Evolutionary conservation across 164 flowering plant genomes (phyloP).

Genomic region (Nelumbo lutea): DNA sequence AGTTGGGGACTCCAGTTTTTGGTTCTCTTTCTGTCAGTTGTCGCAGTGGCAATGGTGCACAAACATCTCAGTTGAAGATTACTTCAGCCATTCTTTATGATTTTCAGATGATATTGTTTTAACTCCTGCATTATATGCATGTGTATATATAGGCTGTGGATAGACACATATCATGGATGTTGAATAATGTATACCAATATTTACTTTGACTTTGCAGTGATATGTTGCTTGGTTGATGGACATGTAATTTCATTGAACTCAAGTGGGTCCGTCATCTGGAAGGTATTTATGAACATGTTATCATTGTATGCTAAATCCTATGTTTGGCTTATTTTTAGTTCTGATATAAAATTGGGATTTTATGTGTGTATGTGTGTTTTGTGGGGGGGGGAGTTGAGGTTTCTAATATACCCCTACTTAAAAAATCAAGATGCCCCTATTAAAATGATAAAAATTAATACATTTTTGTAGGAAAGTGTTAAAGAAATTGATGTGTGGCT

Average conservation of each 20-base stretch:
- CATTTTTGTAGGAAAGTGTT: no score
- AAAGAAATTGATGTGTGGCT: no score
- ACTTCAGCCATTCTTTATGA: slow-evolving; percentile 1
- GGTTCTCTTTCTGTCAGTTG: slow-evolving; percentile 62
- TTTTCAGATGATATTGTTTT: neutral
- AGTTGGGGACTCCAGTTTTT: slow-evolving; percentile 74
- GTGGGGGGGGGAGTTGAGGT: no score
- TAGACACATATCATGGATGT: neutral
- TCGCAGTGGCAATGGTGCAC: slow-evolving; percentile 48
- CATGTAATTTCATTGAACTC: slow-evolving; percentile 48
- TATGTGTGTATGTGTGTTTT: no score
- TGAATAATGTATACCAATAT: neutral
- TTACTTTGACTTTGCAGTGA: slow-evolving; percentile 42
- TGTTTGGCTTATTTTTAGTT: no score
- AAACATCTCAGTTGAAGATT: neutral
- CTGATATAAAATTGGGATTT: no score
- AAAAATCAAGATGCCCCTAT: no score
- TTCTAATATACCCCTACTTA: no score
- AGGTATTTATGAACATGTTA: slow-evolving; percentile 33
- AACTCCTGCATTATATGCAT: neutral
- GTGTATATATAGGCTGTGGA: neutral
- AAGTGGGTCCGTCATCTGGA: slow-evolving; percentile 68
- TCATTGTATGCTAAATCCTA: no score
- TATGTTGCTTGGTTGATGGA: slow-evolving; percentile 92
- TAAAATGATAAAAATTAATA: no score